phyloP scores from a whole-genome alignment of 768 basidiomycete genomes.

The Exsudoporus frostii region DNA sequence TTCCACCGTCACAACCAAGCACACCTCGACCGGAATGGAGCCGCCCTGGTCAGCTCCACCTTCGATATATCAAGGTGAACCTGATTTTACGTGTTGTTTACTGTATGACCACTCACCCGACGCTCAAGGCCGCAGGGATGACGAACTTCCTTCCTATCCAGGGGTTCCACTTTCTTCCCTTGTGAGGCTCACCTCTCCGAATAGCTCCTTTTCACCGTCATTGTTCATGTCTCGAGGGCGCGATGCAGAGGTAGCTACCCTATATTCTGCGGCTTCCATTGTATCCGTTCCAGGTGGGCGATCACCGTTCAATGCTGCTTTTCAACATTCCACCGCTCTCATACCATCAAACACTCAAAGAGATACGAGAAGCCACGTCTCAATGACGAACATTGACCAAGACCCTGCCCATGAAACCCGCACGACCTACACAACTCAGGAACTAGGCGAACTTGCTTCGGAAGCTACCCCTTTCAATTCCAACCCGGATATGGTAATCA shows the following conservation, averaged over 20 bases:
- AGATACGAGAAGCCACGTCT: constrained; percentile 17
- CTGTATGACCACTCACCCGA: constrained; percentile 8
- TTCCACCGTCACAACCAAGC: constrained; percentile 7
- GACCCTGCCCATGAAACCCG: constrained; percentile 39
- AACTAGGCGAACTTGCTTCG: constrained; percentile 74
- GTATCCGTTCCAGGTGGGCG: constrained; percentile 58
- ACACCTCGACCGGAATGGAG: constrained; percentile 16
- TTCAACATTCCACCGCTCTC: constrained; percentile 28
- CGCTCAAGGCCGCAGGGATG: constrained; percentile 19
- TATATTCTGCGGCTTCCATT: constrained; percentile 83
- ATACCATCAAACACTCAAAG: constrained; percentile 26
- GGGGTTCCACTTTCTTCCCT: constrained; percentile 72
- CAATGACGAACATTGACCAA: constrained; percentile 24
- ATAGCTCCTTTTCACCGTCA: constrained; percentile 53
- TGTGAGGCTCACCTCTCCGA: constrained; percentile 64
- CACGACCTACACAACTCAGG: constrained; percentile 53
- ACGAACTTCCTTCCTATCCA: constrained; percentile 39
- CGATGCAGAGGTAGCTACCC: constrained; percentile 79
- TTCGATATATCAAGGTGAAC: constrained; percentile 21
- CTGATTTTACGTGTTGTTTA: background rate
- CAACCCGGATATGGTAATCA: constrained; percentile 66
- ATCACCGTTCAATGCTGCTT: constrained; percentile 36
- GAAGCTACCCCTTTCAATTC: constrained; percentile 61
- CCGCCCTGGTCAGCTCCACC: constrained; percentile 10
- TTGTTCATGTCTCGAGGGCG: constrained; percentile 35